Evolutionary conservation across 108 stramenopile genomes (phyloP), one percentile per base, ranked within the genome.

Genomic region (Aureococcus anophagefferens): DNA sequence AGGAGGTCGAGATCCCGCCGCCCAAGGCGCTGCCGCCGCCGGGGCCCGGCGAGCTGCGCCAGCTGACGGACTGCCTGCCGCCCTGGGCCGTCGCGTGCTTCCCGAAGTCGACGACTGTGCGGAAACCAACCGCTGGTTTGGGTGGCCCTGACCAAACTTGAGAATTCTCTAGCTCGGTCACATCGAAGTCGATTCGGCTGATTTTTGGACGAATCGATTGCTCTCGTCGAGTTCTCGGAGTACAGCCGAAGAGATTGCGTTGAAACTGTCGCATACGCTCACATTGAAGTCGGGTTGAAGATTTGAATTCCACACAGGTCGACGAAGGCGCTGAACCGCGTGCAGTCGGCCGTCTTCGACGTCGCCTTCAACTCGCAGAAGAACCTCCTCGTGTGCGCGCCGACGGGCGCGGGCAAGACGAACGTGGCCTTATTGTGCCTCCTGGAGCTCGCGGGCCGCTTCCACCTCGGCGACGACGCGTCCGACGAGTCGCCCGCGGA

Each of bases 301-400:
- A n/a, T n/a, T n/a, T n/a, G n/a, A n/a, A n/a, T n/a, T n/a, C n/a
- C n/a, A n/a, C n/a, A n/a, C n/a, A n/a, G n/a, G 35, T 91, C 91
- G 14, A 89, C 89, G 30, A 68, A 74, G 18, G 82, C 87, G 36
- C 85, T 96, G 46, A 96, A 96, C 74, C 93, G 93, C 17, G 94
- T 96, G 93, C 96, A 96, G 86, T 87, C 86, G 30, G 73, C 83
- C 62, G 93, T 95, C n/a, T 98, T 87, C 86, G 88, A 94, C 18
- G 80, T 80, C n/a, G 95, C 95, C 33, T 98, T 87, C 72, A 32
- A 46, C 30, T 76, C 70, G 29, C 68, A 83, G 35, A 78, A 77
- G n/a, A 98, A 98, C 83, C 71, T 98, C 63, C 80, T 98, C 63
- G 89, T 98, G 64, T 98, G 97, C 76, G 95, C 95, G n/a, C 95